Evolutionary conservation across 768 basidiomycete species (phyloP).

Genomic region (Tulasnella sp.): DNA sequence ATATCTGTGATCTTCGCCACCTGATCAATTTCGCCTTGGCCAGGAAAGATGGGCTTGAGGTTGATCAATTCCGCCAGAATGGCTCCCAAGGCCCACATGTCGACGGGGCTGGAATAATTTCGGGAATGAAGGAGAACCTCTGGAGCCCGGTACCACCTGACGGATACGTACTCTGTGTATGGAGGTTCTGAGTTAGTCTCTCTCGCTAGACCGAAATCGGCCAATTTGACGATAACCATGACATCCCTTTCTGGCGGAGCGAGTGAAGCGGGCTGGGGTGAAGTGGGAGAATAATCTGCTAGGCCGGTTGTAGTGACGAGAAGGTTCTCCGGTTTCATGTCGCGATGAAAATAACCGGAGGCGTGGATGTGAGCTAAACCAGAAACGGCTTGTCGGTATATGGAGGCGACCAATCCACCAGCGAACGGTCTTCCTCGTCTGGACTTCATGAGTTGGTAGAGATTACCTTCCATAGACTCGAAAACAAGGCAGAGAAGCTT

Average conservation of each 20-base stretch:
- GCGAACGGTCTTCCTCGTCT: slow-evolving; percentile 90
- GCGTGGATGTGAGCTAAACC: slow-evolving; percentile 89
- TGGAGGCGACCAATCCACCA: slow-evolving; percentile 90
- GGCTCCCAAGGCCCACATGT: slow-evolving; percentile 98
- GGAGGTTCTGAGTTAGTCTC: slow-evolving; percentile 81
- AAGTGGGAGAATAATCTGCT: slow-evolving; percentile 75
- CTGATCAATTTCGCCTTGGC: slow-evolving; percentile 85
- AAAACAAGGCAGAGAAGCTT: slow-evolving; percentile 99
- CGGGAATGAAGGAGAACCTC: slow-evolving; percentile 85
- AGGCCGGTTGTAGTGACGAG: slow-evolving; percentile 95
- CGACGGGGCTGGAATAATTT: slow-evolving; percentile 93
- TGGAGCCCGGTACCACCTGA: slow-evolving; percentile 98
- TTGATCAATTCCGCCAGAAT: slow-evolving; percentile 97
- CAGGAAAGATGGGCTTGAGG: slow-evolving; percentile 89
- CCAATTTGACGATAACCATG: slow-evolving; percentile 90
- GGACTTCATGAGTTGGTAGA: slow-evolving; percentile 97
- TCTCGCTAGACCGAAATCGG: slow-evolving; percentile 93
- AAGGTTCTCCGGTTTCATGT: slow-evolving; percentile 99
- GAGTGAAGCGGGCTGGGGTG: slow-evolving; percentile 46
- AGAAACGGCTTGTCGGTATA: slow-evolving; percentile 81
- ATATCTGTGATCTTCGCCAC: slow-evolving; percentile 79
- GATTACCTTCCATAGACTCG: slow-evolving; percentile 99
- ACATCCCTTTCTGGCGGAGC: slow-evolving; percentile 81
- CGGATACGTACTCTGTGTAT: slow-evolving; percentile 97
- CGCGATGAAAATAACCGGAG: slow-evolving; percentile 93